Base-by-base conservation (phyloP, 345 rosid genomes). In the Hibiscus tridactylites region DNA sequence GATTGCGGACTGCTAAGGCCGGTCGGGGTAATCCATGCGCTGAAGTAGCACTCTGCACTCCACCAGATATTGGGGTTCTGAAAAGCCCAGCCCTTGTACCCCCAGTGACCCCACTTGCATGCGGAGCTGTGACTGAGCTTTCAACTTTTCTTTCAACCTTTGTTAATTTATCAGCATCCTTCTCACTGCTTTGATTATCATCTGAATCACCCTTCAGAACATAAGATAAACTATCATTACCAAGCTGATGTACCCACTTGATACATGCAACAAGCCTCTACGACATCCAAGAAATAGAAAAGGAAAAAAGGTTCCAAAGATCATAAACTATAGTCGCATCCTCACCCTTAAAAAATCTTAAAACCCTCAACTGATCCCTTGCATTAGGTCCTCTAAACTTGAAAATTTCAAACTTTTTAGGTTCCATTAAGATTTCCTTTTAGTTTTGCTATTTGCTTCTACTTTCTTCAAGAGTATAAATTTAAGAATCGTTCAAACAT, bases 1-100 rank as follows among this genome's bases (percentile, higher is more conserved):
- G 84, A 81, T 95, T 95, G 65, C 99, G 92, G 26, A 92, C 99
- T 26, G 98, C 98, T 71, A 95, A 83, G 71, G 99, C 88, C 0
- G 99, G 99, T 58, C 81, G 90, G 68, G 94, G 98, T 76, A 95
- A 84, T 62, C 96, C 94, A 79, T 95, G 99, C 56, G 91, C 98
- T 3, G 99, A 95, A 44, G 99, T 92, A 68, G 98, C 99, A 65
- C 89, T 95, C 77, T 92, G 99, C 73, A 95, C 99, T 71, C 99
- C 99, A 79, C 99, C 99, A 5, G 99, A 92, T 73, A 92, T 95
- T 6, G 99, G 99, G 12, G 99, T 95, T 77, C 99, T 85, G 79
- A 92, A 95, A 73, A 92, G 97, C 47, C 97, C 97, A 39, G 97
- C 85, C 74, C 98, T 83, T 11, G 85, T 83, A 81, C 97, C 97